Conservation (phyloP, 2,329 filamentous ascomycete genomes). For the Aspergillus cejpii region DNA sequence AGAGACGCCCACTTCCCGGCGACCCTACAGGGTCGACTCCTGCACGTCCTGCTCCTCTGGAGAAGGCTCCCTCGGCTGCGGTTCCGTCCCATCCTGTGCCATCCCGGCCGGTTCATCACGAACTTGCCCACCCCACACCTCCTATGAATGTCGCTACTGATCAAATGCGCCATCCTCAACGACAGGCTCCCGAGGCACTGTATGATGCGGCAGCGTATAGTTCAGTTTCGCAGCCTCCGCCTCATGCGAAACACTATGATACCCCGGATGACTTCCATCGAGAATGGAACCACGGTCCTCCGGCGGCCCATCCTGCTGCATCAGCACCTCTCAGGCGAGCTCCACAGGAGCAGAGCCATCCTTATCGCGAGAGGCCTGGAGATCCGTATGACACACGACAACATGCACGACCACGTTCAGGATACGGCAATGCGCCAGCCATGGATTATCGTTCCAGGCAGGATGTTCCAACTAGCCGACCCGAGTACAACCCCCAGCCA, state of each 20-base stretch:
- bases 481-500: slow-evolving; percentile 12
- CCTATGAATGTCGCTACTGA: slow-evolving; percentile 53
- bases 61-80: slow-evolving; percentile 29
- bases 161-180: slow-evolving; percentile 70
- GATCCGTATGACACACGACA: slow-evolving; percentile 21
- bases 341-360: slow-evolving; percentile 20
- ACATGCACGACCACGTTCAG: slow-evolving; percentile 20
- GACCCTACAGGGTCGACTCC: slow-evolving; percentile 57
- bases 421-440: slow-evolving; percentile 21
- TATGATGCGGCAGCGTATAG: slow-evolving; percentile 42
- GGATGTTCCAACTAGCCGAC: slow-evolving; percentile 14
- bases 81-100: slow-evolving; percentile 26
- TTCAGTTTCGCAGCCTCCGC: slow-evolving; percentile 23
- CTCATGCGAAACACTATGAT: slow-evolving; percentile 23
- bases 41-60: slow-evolving; percentile 43
- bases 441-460: slow-evolving; percentile 21
- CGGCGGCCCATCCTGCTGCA: slow-evolving; percentile 11
- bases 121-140: slow-evolving; percentile 16
- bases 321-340: slow-evolving; percentile 13
- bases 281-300: slow-evolving; percentile 22
- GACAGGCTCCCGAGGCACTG: slow-evolving; percentile 49
- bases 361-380: slow-evolving; percentile 16
- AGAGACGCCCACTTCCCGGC: slow-evolving; percentile 74
- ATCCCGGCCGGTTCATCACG: slow-evolving; percentile 24
- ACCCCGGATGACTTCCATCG: slow-evolving; percentile 26